These are phyloP conservation scores for Tylopilus sp. DNA, from an alignment of 1,284 basidiomycete genomes.

Conservation along the genomic window DNA sequence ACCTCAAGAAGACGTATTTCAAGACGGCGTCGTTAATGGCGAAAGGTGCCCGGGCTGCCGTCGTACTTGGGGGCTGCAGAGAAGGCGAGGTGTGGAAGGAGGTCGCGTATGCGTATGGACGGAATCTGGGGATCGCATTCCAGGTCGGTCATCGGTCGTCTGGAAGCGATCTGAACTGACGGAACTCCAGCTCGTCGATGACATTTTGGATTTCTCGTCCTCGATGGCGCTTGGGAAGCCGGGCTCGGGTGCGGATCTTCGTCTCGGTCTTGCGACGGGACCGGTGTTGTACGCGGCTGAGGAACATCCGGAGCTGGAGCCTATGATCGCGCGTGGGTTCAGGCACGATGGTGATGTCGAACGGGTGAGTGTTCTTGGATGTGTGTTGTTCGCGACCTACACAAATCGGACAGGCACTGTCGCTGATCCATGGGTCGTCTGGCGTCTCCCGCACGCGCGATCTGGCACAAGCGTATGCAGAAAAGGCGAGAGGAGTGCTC, in stretches of 20 bases:
- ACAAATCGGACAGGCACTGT: constrained; percentile 55
- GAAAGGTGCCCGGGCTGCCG: constrained; percentile 85
- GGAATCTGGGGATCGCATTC: constrained; percentile 90
- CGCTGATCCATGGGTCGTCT: constrained; percentile 70
- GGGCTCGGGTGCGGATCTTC: constrained; percentile 75
- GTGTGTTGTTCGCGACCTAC: constrained; percentile 2
- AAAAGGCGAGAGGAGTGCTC: constrained; percentile 72
- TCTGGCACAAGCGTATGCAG: constrained; percentile 76
- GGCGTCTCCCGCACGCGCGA: constrained; percentile 78
- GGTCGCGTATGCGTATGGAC: constrained; percentile 88
- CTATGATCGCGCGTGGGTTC: constrained; percentile 86
- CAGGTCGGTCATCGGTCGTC: constrained; percentile 61
- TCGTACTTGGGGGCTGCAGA: constrained; percentile 84
- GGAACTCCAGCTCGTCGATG: constrained; percentile 77
- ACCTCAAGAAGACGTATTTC: constrained; percentile 92
- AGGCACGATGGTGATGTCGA: constrained; percentile 82
- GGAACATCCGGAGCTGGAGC: constrained; percentile 78
- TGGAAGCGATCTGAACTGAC: constrained; percentile 1
- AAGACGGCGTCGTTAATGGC: constrained; percentile 97
- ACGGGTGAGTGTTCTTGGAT: constrained; percentile 44
- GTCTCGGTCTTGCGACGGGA: constrained; percentile 86
- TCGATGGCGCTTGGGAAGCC: constrained; percentile 76
- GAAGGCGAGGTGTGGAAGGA: constrained; percentile 87
- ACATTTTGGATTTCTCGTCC: constrained; percentile 84
- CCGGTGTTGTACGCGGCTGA: constrained; percentile 96